Evolutionary conservation across 75 land plant genomes (phyloP).

Genomic region (Selaginella moellendorffii): DNA sequence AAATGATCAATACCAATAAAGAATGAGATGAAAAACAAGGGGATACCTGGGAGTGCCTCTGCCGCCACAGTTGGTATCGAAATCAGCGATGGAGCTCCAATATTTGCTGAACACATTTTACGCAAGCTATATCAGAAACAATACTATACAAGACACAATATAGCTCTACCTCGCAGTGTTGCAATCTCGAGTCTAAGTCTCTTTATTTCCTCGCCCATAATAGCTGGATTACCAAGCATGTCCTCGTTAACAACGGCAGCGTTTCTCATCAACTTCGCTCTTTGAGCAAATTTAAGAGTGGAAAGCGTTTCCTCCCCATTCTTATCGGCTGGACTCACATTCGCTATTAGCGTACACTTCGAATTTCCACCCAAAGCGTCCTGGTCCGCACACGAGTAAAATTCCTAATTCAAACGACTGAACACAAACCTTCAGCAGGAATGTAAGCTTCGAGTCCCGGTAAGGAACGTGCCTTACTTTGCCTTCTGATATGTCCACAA

Average conservation of each 20-base stretch:
- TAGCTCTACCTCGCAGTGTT: slow-evolving; percentile 11
- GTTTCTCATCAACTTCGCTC: neutral
- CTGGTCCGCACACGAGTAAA: neutral
- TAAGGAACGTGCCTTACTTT: slow-evolving; percentile 9
- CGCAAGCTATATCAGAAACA: neutral
- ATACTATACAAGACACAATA: slow-evolving; percentile 1
- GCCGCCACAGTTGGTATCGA: neutral
- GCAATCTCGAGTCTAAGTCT: slow-evolving; percentile 19
- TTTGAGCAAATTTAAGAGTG: slow-evolving; percentile 3
- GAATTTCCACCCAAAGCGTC: slow-evolving; percentile 1
- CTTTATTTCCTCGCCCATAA: slow-evolving; percentile 16
- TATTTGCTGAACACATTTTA: neutral
- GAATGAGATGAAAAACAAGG: too few relatives aligned
- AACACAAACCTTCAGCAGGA: neutral
- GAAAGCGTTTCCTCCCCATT: slow-evolving; percentile 3
- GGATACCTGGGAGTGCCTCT: neutral
- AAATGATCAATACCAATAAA: too few relatives aligned
- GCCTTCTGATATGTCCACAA: slow-evolving; percentile 11
- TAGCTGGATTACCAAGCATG: slow-evolving; percentile 10
- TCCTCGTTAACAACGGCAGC: slow-evolving; percentile 18
- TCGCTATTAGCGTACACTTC: neutral
- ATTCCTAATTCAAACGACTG: neutral
- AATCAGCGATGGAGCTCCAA: neutral
- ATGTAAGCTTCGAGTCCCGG: slow-evolving; percentile 2
- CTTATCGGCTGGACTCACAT: slow-evolving; percentile 9